Percentiles rank a stretch among this genome's conserved stretches.
Conservation (phyloP, 768 basidiomycete species). For the Lentinus brumalis region DNA sequence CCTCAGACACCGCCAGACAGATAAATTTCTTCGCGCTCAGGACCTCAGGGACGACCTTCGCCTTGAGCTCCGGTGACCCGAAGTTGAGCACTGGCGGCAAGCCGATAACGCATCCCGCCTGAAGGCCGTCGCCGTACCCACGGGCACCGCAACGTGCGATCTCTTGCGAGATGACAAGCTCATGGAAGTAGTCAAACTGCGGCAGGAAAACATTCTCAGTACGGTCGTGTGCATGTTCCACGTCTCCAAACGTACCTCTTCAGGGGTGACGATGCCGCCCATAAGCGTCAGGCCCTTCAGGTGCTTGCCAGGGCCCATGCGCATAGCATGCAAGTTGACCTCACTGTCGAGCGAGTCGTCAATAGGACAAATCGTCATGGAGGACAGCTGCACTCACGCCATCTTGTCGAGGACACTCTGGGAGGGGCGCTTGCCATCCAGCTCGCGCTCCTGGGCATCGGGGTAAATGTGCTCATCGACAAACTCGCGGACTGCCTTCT, state of each 20-base stretch:
- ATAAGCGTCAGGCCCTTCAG: constrained; percentile 77
- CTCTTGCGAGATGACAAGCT: constrained; percentile 41
- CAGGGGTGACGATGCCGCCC: constrained; percentile 73
- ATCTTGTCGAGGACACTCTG: constrained; percentile 80
- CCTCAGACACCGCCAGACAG: constrained; percentile 78
- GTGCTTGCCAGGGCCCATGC: constrained; percentile 92
- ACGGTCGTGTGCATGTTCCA: background rate
- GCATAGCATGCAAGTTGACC: constrained; percentile 83
- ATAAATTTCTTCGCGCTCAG: constrained; percentile 82
- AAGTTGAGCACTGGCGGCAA: constrained; percentile 87
- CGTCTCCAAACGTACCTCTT: constrained; percentile 43
- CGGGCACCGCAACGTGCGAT: constrained; percentile 58
- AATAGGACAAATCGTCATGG: background rate
- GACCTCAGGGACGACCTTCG: constrained; percentile 64
- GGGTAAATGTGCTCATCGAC: constrained; percentile 65
- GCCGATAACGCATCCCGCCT: constrained; percentile 79
- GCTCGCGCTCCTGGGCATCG: constrained; percentile 63
- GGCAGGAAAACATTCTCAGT: background rate
- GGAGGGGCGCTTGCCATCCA: constrained; percentile 85
- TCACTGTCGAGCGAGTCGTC: constrained; percentile 42
- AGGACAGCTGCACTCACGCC: constrained; percentile 50
- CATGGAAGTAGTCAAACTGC: constrained; percentile 89
- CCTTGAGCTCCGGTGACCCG: constrained; percentile 61
- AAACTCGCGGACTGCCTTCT: constrained; percentile 62
- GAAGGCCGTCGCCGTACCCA: constrained; percentile 81